Evolutionary conservation across 805 yeast genomes (phyloP).

Genomic region (Kazachstania taianensis): DNA sequence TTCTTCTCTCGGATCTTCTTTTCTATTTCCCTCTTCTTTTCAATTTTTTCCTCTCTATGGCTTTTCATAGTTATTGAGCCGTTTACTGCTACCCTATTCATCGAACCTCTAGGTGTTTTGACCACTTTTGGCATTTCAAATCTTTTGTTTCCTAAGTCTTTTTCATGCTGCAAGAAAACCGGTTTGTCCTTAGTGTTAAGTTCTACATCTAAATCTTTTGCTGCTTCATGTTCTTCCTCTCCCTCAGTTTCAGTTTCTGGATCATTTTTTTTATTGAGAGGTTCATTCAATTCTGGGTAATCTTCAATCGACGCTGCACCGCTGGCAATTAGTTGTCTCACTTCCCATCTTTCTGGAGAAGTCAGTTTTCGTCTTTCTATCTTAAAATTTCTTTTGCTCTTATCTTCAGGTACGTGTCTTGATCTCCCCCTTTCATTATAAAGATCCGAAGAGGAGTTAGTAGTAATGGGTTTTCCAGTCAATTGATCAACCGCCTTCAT

Average conservation of each 20-base stretch:
- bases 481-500: constrained; percentile 66
- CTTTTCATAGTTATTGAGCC: constrained; percentile 64
- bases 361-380: constrained; percentile 41
- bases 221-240: constrained; percentile 7
- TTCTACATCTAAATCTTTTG: constrained; percentile 61
- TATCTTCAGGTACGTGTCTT: constrained; percentile 3
- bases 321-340: constrained; percentile 69
- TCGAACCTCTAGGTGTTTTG: constrained; percentile 68
- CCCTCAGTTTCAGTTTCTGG: constrained; percentile 4
- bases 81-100: constrained; percentile 61
- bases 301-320: constrained; percentile 63
- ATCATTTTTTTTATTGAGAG: constrained; percentile 11
- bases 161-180: constrained; percentile 49
- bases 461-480: constrained; percentile 39
- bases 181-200: constrained; percentile 56
- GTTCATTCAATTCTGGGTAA: constrained; percentile 51
- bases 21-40: constrained; percentile 38
- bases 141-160: constrained; percentile 18
- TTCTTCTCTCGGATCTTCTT: constrained; percentile 28
- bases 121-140: constrained; percentile 49
- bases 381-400: constrained; percentile 4
- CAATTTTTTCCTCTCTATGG: constrained; percentile 47
- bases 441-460: not conserved
- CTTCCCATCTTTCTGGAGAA: constrained; percentile 88
- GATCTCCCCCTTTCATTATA: constrained; percentile 3